Evolutionary conservation across 768 basidiomycete species (phyloP).

Genomic region (Termitomyces sp.): DNA sequence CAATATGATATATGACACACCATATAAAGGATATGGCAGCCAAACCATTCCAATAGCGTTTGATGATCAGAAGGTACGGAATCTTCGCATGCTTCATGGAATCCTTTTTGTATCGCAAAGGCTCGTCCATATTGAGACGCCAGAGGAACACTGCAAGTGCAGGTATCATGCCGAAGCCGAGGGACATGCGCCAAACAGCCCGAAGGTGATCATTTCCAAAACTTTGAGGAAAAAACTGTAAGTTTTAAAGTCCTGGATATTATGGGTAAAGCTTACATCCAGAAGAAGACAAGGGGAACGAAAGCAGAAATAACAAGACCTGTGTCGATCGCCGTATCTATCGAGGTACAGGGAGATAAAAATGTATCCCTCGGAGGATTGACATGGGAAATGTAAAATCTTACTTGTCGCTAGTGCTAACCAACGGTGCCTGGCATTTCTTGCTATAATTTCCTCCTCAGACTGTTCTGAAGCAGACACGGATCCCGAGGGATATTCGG

Average conservation of each 20-base stretch:
- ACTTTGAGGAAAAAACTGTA: conserved; percentile 28
- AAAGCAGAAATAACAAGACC: conserved; percentile 78
- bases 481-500: conserved; percentile 86
- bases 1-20: conserved; percentile 26
- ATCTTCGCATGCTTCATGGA: conserved; percentile 72
- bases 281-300: conserved; percentile 66
- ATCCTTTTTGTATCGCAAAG: conserved; percentile 64
- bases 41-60: conserved; percentile 74
- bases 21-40: conserved; percentile 71
- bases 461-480: conserved; percentile 87
- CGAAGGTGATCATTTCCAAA: conserved; percentile 76
- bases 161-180: conserved; percentile 79
- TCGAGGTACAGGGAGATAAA: neutral
- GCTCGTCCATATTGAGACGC: conserved; percentile 82
- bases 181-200: conserved; percentile 80
- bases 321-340: conserved; percentile 79
- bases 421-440: conserved; percentile 78
- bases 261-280: conserved; percentile 55
- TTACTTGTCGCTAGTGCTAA: conserved; percentile 84
- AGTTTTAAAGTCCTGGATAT: neutral
- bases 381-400: conserved; percentile 9
- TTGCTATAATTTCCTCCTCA: conserved; percentile 70
- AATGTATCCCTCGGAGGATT: neutral
- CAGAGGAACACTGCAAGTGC: conserved; percentile 76
- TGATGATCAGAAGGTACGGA: conserved; percentile 72